These are phyloP conservation scores for Ophiostoma ulmi DNA, from an alignment of 2,329 filamentous ascomycete species.

Conservation along the genomic window DNA sequence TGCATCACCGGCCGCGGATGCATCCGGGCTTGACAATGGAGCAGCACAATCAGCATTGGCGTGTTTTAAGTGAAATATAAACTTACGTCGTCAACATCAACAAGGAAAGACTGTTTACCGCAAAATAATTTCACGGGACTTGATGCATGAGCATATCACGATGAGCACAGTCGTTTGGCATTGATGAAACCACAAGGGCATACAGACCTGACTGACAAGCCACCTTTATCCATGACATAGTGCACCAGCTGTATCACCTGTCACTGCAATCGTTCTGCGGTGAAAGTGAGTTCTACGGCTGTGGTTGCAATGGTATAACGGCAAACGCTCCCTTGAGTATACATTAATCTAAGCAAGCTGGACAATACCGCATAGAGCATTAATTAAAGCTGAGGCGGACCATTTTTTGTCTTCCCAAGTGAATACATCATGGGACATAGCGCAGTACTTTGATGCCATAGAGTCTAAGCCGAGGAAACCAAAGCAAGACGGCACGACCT, in stretches of 20 bases:
- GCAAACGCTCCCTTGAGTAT: background rate
- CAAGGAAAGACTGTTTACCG: background rate
- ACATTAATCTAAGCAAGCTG: too few relatives aligned
- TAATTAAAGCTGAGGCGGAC: background rate
- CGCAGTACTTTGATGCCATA: too few relatives aligned
- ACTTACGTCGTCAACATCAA: background rate
- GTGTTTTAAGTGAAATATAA: background rate
- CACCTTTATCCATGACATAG: too few relatives aligned
- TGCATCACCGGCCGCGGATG: conserved; percentile 9
- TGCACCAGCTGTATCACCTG: background rate
- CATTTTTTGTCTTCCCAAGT: background rate
- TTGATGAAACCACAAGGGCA: background rate
- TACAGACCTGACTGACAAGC: background rate
- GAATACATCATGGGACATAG: background rate
- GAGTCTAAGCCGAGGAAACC: background rate
- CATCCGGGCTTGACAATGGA: background rate
- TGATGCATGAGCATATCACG: background rate
- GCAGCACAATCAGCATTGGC: background rate
- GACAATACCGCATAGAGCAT: too few relatives aligned
- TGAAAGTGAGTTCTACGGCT: background rate
- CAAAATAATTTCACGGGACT: background rate
- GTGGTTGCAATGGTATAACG: background rate
- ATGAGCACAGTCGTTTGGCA: background rate
- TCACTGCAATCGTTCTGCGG: background rate
- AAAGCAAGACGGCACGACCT: background rate